These are phyloP conservation scores for Baudoinia panamericana DNA, from an alignment of 495 filamentous ascomycete species.

Conservation along the genomic window DNA sequence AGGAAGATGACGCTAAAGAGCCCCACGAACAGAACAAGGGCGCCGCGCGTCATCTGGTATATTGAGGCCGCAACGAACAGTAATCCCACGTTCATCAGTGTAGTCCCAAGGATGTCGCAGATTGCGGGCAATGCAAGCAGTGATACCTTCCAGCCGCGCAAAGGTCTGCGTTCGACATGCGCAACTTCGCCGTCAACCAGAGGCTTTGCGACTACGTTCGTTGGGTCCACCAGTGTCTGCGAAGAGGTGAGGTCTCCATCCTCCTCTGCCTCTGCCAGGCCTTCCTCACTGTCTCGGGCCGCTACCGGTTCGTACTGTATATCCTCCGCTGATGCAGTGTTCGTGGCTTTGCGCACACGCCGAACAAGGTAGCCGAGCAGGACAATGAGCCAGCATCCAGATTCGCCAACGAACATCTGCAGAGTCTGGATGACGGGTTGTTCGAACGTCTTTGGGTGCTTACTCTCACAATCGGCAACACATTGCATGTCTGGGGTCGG, in stretches of 20 bases:
- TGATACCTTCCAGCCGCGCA: slow-evolving; percentile 59
- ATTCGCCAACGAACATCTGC: slow-evolving; percentile 90
- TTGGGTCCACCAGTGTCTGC: slow-evolving; percentile 24
- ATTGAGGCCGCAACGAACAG: slow-evolving; percentile 89
- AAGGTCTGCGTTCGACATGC: slow-evolving; percentile 36
- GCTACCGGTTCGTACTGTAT: slow-evolving; percentile 54
- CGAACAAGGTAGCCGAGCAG: slow-evolving; percentile 49
- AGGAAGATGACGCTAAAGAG: slow-evolving; percentile 89
- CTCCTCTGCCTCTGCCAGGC: slow-evolving; percentile 22
- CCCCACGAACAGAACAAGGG: slow-evolving; percentile 87
- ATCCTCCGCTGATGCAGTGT: slow-evolving; percentile 11
- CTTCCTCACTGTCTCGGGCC: slow-evolving; percentile 20
- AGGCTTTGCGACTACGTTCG: slow-evolving; percentile 40
- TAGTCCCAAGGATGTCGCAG: slow-evolving; percentile 90
- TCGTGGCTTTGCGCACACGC: slow-evolving; percentile 33
- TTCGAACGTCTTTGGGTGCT: slow-evolving; percentile 58
- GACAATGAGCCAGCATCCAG: slow-evolving; percentile 83
- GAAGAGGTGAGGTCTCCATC: slow-evolving; percentile 28
- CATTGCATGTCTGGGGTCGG: slow-evolving; percentile 77
- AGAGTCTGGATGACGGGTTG: slow-evolving; percentile 93
- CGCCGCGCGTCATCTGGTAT: slow-evolving; percentile 97
- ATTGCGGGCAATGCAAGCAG: slow-evolving; percentile 75
- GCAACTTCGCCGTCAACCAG: slow-evolving; percentile 24
- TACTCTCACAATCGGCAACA: slow-evolving; percentile 75
- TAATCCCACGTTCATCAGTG: slow-evolving; percentile 90